Evolutionary conservation across 1,139 yeast genomes (phyloP).

Genomic region (Yamadazyma oceani): DNA sequence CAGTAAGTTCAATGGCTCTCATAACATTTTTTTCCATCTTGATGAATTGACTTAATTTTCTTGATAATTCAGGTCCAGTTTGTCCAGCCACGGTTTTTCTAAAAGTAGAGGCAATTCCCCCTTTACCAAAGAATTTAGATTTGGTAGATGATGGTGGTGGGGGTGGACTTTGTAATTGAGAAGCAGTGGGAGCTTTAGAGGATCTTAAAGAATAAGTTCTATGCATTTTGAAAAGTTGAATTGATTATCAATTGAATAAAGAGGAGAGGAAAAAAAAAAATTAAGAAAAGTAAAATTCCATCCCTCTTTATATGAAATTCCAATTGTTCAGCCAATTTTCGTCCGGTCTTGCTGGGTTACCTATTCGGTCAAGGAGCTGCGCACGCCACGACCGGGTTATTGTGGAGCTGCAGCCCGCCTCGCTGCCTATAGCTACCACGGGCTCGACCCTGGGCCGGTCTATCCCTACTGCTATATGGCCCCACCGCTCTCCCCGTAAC

Average conservation of each 20-base stretch:
- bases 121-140: constrained; percentile 86
- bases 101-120: constrained; percentile 77
- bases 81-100: constrained; percentile 90
- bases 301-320: constrained; percentile 7
- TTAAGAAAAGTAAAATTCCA: constrained; percentile 6
- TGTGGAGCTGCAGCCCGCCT: constrained; percentile 1
- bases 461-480: no score
- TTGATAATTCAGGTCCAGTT: constrained; percentile 91
- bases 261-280: background rate
- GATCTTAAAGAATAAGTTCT: constrained; percentile 97
- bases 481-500: no score
- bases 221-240: constrained; percentile 60
- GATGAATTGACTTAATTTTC: constrained; percentile 85
- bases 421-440: no score
- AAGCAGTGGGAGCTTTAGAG: constrained; percentile 93
- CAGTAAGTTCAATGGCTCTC: constrained; percentile 90
- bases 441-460: no score
- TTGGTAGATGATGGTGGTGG: constrained; percentile 87
- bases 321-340: background rate
- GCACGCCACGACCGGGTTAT: background rate
- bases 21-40: constrained; percentile 96
- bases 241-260: background rate
- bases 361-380: background rate
- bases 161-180: constrained; percentile 92
- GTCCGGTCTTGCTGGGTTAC: constrained; percentile 1